Conservation (phyloP, 306 rosid species). For the Pyrus betulifolia region DNA sequence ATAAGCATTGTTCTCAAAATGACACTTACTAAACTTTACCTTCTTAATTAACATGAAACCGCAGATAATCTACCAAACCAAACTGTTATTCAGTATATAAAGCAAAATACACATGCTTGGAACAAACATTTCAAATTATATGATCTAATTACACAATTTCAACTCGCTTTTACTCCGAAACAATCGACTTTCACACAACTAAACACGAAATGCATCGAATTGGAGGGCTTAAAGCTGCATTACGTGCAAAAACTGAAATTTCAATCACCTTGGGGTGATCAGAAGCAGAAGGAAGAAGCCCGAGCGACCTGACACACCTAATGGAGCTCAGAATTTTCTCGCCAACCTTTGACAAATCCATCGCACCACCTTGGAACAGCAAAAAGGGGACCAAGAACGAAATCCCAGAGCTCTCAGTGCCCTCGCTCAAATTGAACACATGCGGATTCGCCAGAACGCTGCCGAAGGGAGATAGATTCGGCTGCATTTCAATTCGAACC, state of each 20-base stretch:
- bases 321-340: slow-evolving; percentile 95
- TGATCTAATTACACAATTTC: too few species aligned
- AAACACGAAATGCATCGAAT: too few species aligned
- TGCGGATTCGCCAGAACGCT: slow-evolving; percentile 72
- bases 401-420: slow-evolving; percentile 73
- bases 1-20: background rate
- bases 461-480: slow-evolving; percentile 67
- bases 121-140: too few species aligned
- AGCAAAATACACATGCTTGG: too few species aligned
- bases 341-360: slow-evolving; percentile 95
- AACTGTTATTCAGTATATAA: too few species aligned
- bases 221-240: too few species aligned
- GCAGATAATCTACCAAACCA: background rate
- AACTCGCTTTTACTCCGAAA: too few species aligned
- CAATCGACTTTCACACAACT: too few species aligned
- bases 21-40: background rate
- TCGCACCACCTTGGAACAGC: slow-evolving; percentile 72
- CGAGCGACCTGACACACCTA: slow-evolving; percentile 46
- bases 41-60: background rate
- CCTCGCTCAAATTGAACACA: slow-evolving; percentile 68
- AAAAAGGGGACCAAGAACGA: slow-evolving; percentile 75
- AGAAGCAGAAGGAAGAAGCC: too few species aligned
- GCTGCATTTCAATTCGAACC: too few species aligned
- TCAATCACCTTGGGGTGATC: too few species aligned
- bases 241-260: too few species aligned